A percentile compares a stretch with the other conserved stretches of the same genome.
Conservation (phyloP, 2,329 filamentous ascomycete genomes). For the Ophiocordyceps robertsii region DNA sequence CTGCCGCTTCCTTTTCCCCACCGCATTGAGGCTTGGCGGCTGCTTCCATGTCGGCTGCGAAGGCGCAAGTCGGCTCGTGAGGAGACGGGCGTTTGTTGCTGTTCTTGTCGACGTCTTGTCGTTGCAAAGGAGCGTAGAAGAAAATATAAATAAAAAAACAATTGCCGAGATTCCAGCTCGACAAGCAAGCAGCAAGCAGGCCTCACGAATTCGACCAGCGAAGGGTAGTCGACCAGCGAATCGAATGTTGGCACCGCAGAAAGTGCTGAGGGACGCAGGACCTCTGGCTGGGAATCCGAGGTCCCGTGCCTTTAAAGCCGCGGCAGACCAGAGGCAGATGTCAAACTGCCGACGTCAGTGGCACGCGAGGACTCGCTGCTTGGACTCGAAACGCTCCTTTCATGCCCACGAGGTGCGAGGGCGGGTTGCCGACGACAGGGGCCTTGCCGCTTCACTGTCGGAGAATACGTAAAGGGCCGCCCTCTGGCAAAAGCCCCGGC, state of each 20-base stretch:
- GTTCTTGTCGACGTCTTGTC: neutral
- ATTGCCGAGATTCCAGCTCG: neutral
- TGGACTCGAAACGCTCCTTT: too few species aligned
- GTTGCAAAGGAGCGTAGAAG: neutral
- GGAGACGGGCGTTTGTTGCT: too few species aligned
- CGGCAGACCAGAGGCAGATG: too few species aligned
- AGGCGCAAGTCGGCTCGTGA: too few species aligned
- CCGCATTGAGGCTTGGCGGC: conserved; percentile 16
- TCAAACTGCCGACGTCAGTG: too few species aligned
- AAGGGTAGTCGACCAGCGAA: neutral
- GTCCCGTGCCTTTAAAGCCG: neutral
- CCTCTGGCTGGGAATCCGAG: neutral
- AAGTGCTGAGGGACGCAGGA: neutral
- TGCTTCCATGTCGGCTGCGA: neutral
- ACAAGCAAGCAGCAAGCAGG: neutral
- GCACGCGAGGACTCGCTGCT: too few species aligned
- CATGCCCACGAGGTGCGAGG: too few species aligned
- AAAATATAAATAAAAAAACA: too few species aligned
- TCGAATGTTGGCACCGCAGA: neutral
- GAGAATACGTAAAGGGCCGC: too few species aligned
- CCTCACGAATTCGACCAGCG: neutral
- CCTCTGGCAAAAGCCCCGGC: too few species aligned
- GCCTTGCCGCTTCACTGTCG: too few species aligned
- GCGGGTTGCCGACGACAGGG: too few species aligned
- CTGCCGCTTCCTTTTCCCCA: conserved; percentile 1